phyloP scores from a whole-genome alignment of 306 rosid species.

The Sicyos baderoa region DNA sequence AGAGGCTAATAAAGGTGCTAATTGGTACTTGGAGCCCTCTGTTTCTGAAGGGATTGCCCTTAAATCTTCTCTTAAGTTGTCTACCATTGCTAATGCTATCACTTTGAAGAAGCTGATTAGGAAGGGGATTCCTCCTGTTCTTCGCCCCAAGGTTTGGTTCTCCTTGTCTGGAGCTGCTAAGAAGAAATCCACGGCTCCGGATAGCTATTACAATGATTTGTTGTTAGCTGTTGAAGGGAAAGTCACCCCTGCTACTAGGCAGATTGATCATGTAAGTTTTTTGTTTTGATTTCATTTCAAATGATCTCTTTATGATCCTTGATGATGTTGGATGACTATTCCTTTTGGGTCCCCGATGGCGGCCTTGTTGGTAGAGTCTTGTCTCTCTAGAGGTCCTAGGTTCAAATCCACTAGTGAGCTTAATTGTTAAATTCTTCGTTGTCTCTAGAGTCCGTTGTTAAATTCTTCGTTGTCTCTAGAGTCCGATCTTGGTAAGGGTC shows the following conservation, averaged over 20 bases:
- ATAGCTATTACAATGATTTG: conserved; percentile 86
- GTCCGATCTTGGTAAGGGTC: too few species aligned
- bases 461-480: too few species aligned
- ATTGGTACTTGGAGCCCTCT: conserved; percentile 80
- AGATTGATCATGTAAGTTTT: conserved; percentile 87
- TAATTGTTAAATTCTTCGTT: too few species aligned
- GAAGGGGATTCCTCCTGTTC: conserved; percentile 91
- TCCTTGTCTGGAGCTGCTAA: conserved; percentile 89
- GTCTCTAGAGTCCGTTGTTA: too few species aligned
- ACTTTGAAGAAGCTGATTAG: conserved; percentile 83
- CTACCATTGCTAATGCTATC: conserved; percentile 70
- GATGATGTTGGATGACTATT: neutral
- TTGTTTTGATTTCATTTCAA: neutral
- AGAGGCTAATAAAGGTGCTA: conserved; percentile 90
- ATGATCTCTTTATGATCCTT: neutral
- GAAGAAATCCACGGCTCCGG: conserved; percentile 96
- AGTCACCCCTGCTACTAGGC: conserved; percentile 92
- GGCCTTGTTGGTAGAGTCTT: too few species aligned
- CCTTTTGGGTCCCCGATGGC: too few species aligned
- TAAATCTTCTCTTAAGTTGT: conserved; percentile 71
- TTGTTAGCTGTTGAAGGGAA: conserved; percentile 77
- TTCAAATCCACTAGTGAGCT: too few species aligned
- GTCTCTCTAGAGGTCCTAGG: too few species aligned
- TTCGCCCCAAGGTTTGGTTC: conserved; percentile 95
- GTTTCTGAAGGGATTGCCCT: conserved; percentile 68